phyloP scores from a whole-genome alignment of 306 rosid species.

The Begonia masoniana region DNA sequence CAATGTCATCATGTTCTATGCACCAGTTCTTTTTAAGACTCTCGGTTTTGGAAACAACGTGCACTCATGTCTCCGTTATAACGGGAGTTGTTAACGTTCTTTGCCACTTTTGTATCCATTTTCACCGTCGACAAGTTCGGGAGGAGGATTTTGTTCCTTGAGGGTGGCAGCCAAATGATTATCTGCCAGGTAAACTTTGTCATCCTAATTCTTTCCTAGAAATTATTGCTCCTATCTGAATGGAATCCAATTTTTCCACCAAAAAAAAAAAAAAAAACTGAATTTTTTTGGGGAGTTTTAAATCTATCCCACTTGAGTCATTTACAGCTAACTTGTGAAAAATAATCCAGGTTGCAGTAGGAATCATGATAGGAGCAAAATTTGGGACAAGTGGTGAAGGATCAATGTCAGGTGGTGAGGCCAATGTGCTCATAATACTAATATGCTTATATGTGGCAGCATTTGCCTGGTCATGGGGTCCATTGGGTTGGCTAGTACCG shows the following conservation, averaged over 20 bases:
- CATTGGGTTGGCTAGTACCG: slow-evolving; percentile 53
- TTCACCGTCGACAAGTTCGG: slow-evolving; percentile 24
- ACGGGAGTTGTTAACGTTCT: slow-evolving; percentile 21
- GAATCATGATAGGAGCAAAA: slow-evolving; percentile 13
- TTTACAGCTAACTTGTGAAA: no score
- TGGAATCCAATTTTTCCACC: no score
- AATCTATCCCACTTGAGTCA: no score
- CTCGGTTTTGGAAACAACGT: slow-evolving; percentile 25
- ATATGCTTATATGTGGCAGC: slow-evolving; percentile 51
- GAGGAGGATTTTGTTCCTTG: slow-evolving; percentile 20
- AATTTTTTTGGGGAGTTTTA: no score
- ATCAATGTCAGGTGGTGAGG: slow-evolving; percentile 8
- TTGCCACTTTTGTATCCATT: slow-evolving; percentile 24
- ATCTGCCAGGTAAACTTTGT: slow-evolving; percentile 6
- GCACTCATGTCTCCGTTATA: slow-evolving; percentile 24
- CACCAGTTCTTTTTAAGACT: slow-evolving; percentile 27
- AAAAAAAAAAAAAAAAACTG: no score
- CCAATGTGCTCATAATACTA: slow-evolving; percentile 21
- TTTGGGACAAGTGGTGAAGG: slow-evolving; percentile 39
- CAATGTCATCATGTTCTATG: slow-evolving; percentile 30
- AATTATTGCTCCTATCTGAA: no score
- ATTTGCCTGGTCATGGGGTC: slow-evolving; percentile 74
- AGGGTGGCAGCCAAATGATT: slow-evolving; percentile 33
- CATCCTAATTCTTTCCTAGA: no score
- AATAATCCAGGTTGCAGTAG: slow-evolving; percentile 10